These are phyloP conservation scores for Sungouiella thailandica DNA, from an alignment of 805 yeast species.

Conservation along the genomic window DNA sequence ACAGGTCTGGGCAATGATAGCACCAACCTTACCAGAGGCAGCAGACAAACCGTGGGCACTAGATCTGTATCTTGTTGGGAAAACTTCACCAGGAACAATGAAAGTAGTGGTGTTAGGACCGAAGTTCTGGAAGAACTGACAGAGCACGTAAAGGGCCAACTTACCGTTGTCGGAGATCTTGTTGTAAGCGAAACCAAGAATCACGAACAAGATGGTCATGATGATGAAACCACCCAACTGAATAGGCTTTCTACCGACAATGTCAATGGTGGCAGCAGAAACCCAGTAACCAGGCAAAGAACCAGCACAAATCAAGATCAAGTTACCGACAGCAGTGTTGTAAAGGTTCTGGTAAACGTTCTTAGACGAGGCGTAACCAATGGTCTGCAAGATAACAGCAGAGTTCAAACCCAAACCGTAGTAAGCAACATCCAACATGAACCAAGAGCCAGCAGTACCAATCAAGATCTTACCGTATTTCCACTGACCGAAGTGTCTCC, in stretches of 20 bases:
- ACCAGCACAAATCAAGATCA: slow-evolving; percentile 92
- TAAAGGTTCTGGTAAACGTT: slow-evolving; percentile 69
- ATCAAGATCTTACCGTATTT: slow-evolving; percentile 75
- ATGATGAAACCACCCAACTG: slow-evolving; percentile 73
- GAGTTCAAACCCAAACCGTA: slow-evolving; percentile 86
- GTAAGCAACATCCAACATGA: slow-evolving; percentile 82
- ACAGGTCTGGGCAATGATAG: slow-evolving; percentile 85
- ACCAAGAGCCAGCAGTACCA: slow-evolving; percentile 93
- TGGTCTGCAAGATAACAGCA: slow-evolving; percentile 71
- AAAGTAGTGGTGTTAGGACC: slow-evolving; percentile 94
- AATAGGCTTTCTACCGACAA: slow-evolving; percentile 77
- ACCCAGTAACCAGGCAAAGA: slow-evolving; percentile 92
- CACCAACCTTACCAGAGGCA: slow-evolving; percentile 89
- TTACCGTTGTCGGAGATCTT: slow-evolving; percentile 61
- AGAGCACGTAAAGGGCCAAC: slow-evolving; percentile 71
- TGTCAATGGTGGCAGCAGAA: slow-evolving; percentile 74
- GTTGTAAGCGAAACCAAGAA: slow-evolving; percentile 80
- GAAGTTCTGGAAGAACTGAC: slow-evolving; percentile 85
- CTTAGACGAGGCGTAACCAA: slow-evolving; percentile 72
- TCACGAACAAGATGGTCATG: slow-evolving; percentile 68
- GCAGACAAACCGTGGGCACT: slow-evolving; percentile 95
- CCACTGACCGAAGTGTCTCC: slow-evolving; percentile 76
- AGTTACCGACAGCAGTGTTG: slow-evolving; percentile 85
- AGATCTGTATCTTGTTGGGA: slow-evolving; percentile 93
- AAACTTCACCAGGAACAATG: slow-evolving; percentile 85